Evolutionary conservation across 2,329 filamentous ascomycete genomes (phyloP), one percentile per base, ranked within the genome.

Genomic region (Fusarium sp.): DNA sequence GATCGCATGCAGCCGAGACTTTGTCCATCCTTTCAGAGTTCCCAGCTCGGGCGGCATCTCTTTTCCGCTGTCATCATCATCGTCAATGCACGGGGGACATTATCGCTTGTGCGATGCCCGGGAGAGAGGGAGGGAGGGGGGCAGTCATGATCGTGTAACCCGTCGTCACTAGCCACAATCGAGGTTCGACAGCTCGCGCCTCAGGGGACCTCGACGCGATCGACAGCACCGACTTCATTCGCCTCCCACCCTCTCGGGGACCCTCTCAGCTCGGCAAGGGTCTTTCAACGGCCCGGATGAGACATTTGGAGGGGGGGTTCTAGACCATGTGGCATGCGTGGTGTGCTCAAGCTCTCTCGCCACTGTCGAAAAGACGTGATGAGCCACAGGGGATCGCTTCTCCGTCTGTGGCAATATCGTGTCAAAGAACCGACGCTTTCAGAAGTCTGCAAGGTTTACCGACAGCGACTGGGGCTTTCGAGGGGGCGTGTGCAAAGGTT

Each of bases 201-300:
- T 70, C 71, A 75, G 62, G 66, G 65, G 66, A 56, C 57, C 55
- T 36, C 33, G 22, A 35, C 49, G 55, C 65, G 64, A 77, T 69
- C 63, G 63, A 59, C 70, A 62, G 62, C 60, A 62, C 53, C 51
- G 70, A 58, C 56, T 69, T 67, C 49, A n/a, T n/a, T 57, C 46
- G 24, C 16, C 36, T 72, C 58, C 29, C 27, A 20, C 33, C 44
- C 35, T 35, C 56, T 55, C 59, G 20, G 36, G 55, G 44, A 17
- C 55, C 55, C 58, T 72, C 73, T 72, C 73, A 77, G 76, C 76
- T 77, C 62, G 57, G 56, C 76, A 77, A 71, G 76, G 75, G 60
- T 75, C 62, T 31, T 63, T 60, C 56, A 68, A 76, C 74, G 73
- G 73, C 66, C 75, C 74, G 69, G 70, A 61, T 64, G 66, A 72